These are phyloP conservation scores for Dothistroma septosporum DNA, from an alignment of 2,329 filamentous ascomycete genomes.

Conservation along the genomic window DNA sequence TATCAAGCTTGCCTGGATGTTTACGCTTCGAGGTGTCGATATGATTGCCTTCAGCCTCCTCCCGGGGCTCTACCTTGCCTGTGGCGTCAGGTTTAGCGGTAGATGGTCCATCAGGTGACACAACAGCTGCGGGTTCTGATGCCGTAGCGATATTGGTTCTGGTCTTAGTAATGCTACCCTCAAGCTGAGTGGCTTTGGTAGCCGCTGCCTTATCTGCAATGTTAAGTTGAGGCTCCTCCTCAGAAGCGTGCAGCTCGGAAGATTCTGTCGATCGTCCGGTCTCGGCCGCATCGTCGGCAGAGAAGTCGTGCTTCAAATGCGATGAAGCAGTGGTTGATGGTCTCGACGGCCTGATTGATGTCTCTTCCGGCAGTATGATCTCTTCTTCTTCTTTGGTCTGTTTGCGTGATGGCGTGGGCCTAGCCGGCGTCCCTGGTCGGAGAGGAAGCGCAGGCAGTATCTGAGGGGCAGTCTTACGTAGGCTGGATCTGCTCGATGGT, in stretches of 20 bases:
- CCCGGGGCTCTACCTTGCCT: constrained; percentile 15
- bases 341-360: constrained; percentile 21
- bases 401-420: constrained; percentile 30
- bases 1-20: constrained; percentile 47
- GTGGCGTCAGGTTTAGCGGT: constrained; percentile 12
- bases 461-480: constrained; percentile 31
- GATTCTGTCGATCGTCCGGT: not conserved
- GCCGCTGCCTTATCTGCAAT: not conserved
- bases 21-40: constrained; percentile 32
- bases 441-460: constrained; percentile 40
- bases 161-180: not conserved
- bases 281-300: not conserved
- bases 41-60: constrained; percentile 18
- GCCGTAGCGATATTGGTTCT: not conserved
- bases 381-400: constrained; percentile 21
- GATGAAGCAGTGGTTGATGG: constrained; percentile 12
- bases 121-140: not conserved
- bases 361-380: constrained; percentile 16
- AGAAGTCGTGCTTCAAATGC: constrained; percentile 17
- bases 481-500: constrained; percentile 36
- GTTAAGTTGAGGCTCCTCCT: not conserved
- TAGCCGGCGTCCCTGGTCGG: constrained; percentile 37
- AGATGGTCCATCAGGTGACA: constrained; percentile 6
- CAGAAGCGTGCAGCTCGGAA: not conserved
- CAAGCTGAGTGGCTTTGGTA: not conserved